Conservation (phyloP, 176 grass and related monocot species). For the Zoysia pacifica region DNA sequence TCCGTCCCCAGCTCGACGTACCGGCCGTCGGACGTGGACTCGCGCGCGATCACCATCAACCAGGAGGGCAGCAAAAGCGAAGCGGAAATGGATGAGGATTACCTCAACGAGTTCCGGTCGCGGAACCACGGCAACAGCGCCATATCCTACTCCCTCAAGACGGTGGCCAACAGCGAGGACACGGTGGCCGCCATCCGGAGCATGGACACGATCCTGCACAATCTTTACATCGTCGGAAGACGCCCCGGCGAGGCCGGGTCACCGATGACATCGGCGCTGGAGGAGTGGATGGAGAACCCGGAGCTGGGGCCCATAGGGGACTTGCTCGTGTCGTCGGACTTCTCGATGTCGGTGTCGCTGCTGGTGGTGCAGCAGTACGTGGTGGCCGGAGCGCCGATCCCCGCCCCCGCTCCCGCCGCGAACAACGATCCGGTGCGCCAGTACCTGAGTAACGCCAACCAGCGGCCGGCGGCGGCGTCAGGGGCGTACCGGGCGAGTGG, state of each 20-base stretch:
- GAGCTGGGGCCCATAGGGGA: conserved; percentile 90
- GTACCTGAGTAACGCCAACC: conserved; percentile 60
- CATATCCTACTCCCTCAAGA: conserved; percentile 48
- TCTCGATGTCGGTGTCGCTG: conserved; percentile 62
- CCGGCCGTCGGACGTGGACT: neutral
- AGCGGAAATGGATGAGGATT: conserved; percentile 67
- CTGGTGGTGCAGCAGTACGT: conserved; percentile 83
- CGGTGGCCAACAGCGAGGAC: conserved; percentile 68
- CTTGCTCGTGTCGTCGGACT: conserved; percentile 81
- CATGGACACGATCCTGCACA: conserved; percentile 57
- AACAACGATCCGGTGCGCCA: conserved; percentile 42
- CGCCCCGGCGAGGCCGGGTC: conserved; percentile 50
- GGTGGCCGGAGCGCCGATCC: conserved; percentile 11
- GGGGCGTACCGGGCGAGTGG: conserved; percentile 23
- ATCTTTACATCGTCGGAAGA: conserved; percentile 75
- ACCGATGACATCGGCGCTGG: conserved; percentile 57
- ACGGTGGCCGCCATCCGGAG: conserved; percentile 59
- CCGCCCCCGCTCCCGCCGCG: neutral
- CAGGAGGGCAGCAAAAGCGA: conserved; percentile 43
- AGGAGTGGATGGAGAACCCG: conserved; percentile 80
- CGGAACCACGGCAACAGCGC: conserved; percentile 46
- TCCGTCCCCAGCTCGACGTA: neutral
- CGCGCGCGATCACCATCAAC: conserved; percentile 44
- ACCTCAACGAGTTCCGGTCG: conserved; percentile 63
- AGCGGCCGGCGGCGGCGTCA: conserved; percentile 27